Conservation (phyloP, 164 flowering plant species). For the Cinnamomum micranthum region DNA sequence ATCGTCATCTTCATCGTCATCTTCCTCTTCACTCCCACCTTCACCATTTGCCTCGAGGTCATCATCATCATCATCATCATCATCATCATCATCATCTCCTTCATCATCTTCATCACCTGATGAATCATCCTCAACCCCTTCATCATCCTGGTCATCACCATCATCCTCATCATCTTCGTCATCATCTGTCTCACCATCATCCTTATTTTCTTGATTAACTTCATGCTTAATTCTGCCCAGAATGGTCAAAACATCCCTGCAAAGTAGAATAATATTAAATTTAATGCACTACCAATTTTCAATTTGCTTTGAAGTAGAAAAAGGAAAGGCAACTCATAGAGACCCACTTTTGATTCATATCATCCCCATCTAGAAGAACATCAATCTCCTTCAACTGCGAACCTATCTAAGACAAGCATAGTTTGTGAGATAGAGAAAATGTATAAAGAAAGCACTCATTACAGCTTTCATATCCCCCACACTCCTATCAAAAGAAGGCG, state of each 20-base stretch:
- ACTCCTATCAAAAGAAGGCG: too few species aligned
- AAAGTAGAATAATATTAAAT: not conserved
- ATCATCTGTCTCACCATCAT: constrained; percentile 55
- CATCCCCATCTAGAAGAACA: not conserved
- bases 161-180: constrained; percentile 44
- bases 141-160: constrained; percentile 25
- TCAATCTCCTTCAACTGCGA: not conserved
- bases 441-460: too few species aligned
- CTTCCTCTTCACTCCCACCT: constrained; percentile 34
- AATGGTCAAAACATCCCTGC: not conserved
- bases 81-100: constrained; percentile 36
- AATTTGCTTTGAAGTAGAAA: too few species aligned
- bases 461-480: too few species aligned
- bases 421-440: too few species aligned
- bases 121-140: constrained; percentile 57
- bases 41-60: constrained; percentile 42
- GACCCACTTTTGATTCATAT: not conserved
- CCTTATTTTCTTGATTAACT: constrained; percentile 45
- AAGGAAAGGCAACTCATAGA: not conserved
- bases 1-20: too few species aligned
- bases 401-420: not conserved
- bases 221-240: not conserved
- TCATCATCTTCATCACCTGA: constrained; percentile 20
- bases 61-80: constrained; percentile 29
- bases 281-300: too few species aligned